phyloP scores from a whole-genome alignment of 805 yeast genomes.

The Yarrowia alimentaria region DNA sequence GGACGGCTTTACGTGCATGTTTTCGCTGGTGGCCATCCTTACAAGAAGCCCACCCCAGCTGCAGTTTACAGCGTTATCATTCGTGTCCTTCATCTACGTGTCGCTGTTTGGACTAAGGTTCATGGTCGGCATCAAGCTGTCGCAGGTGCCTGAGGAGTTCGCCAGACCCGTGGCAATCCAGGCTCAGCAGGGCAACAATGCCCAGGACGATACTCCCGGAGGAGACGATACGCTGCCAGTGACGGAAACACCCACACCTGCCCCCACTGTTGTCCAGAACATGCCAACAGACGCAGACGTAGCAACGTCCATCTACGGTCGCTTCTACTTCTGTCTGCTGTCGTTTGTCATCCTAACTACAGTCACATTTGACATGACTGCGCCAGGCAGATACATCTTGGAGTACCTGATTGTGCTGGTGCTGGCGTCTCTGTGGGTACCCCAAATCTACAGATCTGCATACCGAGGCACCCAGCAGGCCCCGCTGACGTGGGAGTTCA shows the following conservation, averaged over 20 bases:
- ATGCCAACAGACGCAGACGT: slow-evolving; percentile 48
- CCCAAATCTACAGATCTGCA: slow-evolving; percentile 80
- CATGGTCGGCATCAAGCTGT: slow-evolving; percentile 60
- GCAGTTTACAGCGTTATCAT: slow-evolving; percentile 66
- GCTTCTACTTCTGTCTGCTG: slow-evolving; percentile 56
- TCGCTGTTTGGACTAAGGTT: slow-evolving; percentile 74
- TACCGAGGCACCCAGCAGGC: slow-evolving; percentile 65
- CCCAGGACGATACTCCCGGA: slow-evolving; percentile 18
- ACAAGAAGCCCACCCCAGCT: slow-evolving; percentile 54
- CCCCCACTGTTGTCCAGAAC: no score
- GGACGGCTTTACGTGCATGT: slow-evolving; percentile 68
- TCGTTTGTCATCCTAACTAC: slow-evolving; percentile 53
- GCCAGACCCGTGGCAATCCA: slow-evolving; percentile 41
- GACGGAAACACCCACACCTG: slow-evolving; percentile 33
- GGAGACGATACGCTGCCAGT: slow-evolving; percentile 27
- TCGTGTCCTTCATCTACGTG: slow-evolving; percentile 65
- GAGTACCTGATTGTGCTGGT: slow-evolving; percentile 55
- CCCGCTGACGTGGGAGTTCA: slow-evolving; percentile 65
- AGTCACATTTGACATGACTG: slow-evolving; percentile 66
- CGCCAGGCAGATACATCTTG: slow-evolving; percentile 49
- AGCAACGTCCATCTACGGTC: slow-evolving; percentile 55
- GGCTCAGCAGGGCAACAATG: not conserved
- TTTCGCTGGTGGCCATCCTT: slow-evolving; percentile 59
- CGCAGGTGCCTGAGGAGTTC: slow-evolving; percentile 50
- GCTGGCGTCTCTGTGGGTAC: slow-evolving; percentile 78